Evolutionary conservation across 495 filamentous ascomycete species (phyloP), one percentile per base, ranked within the genome.

Genomic region (Letharia columbiana): DNA sequence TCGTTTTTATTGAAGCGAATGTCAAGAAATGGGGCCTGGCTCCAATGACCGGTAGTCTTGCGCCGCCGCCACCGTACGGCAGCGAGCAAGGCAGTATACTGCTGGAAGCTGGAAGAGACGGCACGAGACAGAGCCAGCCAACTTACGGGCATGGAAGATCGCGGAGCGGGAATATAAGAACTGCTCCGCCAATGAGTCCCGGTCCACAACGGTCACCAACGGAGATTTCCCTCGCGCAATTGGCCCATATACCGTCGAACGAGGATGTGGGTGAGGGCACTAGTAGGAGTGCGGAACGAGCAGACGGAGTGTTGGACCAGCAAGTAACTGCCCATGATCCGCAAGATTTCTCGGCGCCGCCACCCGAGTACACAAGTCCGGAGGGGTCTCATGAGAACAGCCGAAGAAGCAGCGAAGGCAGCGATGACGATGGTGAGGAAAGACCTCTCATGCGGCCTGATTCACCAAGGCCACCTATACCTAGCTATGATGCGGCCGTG

Each of bases 1-100:
- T 97, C 71, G 94, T 98, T 23, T 98, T 97, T 72, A 98, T 98
- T 73, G 94, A 98, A 77, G 94, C 91, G 54, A 98, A 98, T 69
- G 94, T 98, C 47, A 98, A 98, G 83, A 98, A 97, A 82, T 98
- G 94, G 94, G 94, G 94, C 10, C 78, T 98, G 62, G 94, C 94
- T 58, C 94, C 94, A 17, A 95, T 95, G 84, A 96, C 92, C 2
- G 94, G 94, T 50, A 95, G 90, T 72, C 81, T 98, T 49, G 95
- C 93, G 50, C 95, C 94, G 18, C 94, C 94, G 41, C 94, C 94
- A 54, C 95, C 94, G 7, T 98, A 98, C 71, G 94, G 94, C 31
- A 94, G 89, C 65, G 94, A 97, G 75, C 91, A 96, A 74, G 94
- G 94, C 63, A 96, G 91, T 71, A 96, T 98, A 63, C 78, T 98